These are phyloP conservation scores for Globisporangium lucens DNA, from an alignment of 352 stramenopile species.

Conservation along the genomic window DNA sequence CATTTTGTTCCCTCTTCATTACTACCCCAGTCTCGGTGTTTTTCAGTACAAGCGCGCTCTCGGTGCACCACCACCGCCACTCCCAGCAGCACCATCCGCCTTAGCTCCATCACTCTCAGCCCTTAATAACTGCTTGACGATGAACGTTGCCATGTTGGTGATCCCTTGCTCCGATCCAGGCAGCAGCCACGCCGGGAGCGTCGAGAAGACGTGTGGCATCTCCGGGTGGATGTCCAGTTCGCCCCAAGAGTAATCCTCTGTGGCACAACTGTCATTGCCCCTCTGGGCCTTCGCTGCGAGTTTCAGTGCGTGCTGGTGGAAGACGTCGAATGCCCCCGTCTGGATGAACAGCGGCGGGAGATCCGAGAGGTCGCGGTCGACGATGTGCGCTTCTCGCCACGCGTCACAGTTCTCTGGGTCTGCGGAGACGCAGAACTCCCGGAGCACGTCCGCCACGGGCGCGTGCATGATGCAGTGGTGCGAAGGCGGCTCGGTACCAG, in stretches of 20 bases:
- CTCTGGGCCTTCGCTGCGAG: slow-evolving; percentile 31
- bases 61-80: neutral
- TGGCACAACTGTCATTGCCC: slow-evolving; percentile 18
- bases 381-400: slow-evolving; percentile 37
- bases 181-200: slow-evolving; percentile 20
- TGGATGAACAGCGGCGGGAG: slow-evolving; percentile 49
- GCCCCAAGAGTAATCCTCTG: neutral
- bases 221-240: slow-evolving; percentile 30
- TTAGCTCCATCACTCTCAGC: neutral
- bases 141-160: slow-evolving; percentile 19
- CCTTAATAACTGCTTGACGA: slow-evolving; percentile 11
- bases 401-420: slow-evolving; percentile 1
- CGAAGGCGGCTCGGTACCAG: slow-evolving; percentile 24
- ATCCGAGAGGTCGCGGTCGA: slow-evolving; percentile 35
- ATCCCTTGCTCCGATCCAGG: slow-evolving; percentile 16
- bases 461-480: slow-evolving; percentile 51
- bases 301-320: slow-evolving; percentile 37
- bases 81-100: neutral
- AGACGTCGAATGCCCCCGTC: slow-evolving; percentile 41
- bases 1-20: neutral
- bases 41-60: neutral
- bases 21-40: neutral
- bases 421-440: slow-evolving; percentile 24
- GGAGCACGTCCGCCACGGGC: slow-evolving; percentile 34
- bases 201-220: slow-evolving; percentile 26